Percentiles rank a stretch among this genome's conserved stretches.
phyloP scores from a whole-genome alignment of 768 basidiomycete species.

The Hypholoma sublateritium region DNA sequence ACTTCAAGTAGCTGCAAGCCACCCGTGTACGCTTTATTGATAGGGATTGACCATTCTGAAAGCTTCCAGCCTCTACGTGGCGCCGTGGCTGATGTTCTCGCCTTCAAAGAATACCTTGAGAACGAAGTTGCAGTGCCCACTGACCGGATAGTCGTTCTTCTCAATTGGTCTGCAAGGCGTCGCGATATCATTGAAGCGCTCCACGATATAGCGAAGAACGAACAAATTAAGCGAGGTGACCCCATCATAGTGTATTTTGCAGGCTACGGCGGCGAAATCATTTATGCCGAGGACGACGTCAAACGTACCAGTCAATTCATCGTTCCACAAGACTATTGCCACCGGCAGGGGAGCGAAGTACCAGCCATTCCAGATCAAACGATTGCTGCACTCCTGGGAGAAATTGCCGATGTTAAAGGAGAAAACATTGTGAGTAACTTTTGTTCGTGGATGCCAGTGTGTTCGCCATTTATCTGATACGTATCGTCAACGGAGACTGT shows the following conservation, averaged over 20 bases:
- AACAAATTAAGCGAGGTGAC: slow-evolving; percentile 7
- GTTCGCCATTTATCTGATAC: background rate
- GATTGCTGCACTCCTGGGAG: slow-evolving; percentile 1
- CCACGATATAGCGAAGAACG: background rate
- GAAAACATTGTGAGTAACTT: slow-evolving; percentile 15
- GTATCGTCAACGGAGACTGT: slow-evolving; percentile 1
- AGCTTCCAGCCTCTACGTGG: slow-evolving; percentile 2
- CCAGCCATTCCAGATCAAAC: slow-evolving; percentile 4
- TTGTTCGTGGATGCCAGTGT: background rate
- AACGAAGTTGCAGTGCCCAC: slow-evolving; percentile 1
- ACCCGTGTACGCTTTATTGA: background rate
- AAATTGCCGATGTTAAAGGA: slow-evolving; percentile 11
- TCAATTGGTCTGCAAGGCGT: slow-evolving; percentile 9
- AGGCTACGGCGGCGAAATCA: slow-evolving; percentile 11
- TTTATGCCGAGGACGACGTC: background rate
- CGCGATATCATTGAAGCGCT: slow-evolving; percentile 8
- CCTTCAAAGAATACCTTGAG: slow-evolving; percentile 9
- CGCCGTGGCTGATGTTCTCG: slow-evolving; percentile 4
- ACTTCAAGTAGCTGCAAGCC: background rate
- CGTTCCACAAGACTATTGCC: slow-evolving; percentile 10
- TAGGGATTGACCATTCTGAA: background rate
- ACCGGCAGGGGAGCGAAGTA: background rate
- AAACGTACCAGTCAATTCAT: background rate
- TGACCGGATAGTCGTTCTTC: slow-evolving; percentile 2
- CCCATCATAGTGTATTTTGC: slow-evolving; percentile 13